Base-by-base conservation (phyloP, 768 basidiomycete genomes). In the Mycena venus region DNA sequence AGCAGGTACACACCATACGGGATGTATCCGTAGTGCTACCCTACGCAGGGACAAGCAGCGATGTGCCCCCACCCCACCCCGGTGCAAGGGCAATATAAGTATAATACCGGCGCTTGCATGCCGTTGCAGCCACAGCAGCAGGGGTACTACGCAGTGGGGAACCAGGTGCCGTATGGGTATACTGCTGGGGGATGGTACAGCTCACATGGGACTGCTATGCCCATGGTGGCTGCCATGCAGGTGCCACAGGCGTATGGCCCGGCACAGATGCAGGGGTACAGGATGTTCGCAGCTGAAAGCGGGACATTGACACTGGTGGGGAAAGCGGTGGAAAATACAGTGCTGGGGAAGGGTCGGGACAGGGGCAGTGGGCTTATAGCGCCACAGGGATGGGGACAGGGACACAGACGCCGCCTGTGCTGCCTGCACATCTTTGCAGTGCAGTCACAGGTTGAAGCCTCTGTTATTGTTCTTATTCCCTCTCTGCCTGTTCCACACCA, bases 251-350 rank as follows among this genome's bases (percentile, higher is more conserved):
- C 74, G 47, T 75, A 56, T 14, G 19, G 17, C 2, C 29, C 29
- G 29, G 25, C 15, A 17, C 49, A 23, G 21, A 62, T 59, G 51
- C 42, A 34, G 38, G 47, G 62, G 65, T 89, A 89, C 69, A 84
- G 86, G 0, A 79, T 84, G 32, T 88, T 87, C 72, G 83, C 79
- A 47, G 69, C 76, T 31, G 60, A 74, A 47, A 70, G 68, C 36
- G 42, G 65, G 36, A 70, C 80, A 65, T 83, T 84, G 34, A 40
- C 80, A 31, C 75, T 80, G 21, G 75, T 75, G 44, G 78, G 73
- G 73, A 87, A 88, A 12, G 90, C 88, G 3, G 90, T 90, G 23
- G 90, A 90, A n/a, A 90, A 90, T 58, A 90, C 90, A 0, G 88
- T 90, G 27, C 56, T 85, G 58, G 73, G 73, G 42, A 69, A 80